Evolutionary conservation across 768 basidiomycete genomes (phyloP).

Genomic region (Xerocomellus dryophilus): DNA sequence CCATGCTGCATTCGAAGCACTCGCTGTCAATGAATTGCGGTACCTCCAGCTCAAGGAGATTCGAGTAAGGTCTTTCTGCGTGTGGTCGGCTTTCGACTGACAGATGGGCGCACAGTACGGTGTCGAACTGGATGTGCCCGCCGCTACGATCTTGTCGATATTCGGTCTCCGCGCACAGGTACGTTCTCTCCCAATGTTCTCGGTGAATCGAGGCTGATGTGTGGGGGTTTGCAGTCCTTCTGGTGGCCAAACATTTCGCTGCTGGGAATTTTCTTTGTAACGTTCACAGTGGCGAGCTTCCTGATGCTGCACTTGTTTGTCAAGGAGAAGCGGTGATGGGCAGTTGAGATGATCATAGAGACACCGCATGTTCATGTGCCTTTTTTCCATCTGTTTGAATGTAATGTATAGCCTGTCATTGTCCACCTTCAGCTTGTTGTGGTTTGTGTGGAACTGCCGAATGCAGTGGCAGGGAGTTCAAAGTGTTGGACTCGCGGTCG

Average conservation of each 20-base stretch:
- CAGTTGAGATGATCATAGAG: constrained; percentile 4
- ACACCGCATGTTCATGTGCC: not conserved
- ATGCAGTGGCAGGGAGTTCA: not conserved
- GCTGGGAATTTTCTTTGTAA: constrained; percentile 81
- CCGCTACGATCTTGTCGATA: constrained; percentile 89
- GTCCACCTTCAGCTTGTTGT: constrained; percentile 5
- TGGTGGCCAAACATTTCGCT: constrained; percentile 97
- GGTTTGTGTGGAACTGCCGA: constrained; percentile 15
- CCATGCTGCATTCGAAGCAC: constrained; percentile 96
- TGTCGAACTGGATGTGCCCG: constrained; percentile 93
- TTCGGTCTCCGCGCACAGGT: constrained; percentile 91
- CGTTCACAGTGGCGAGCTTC: constrained; percentile 75
- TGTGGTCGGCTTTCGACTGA: constrained; percentile 3
- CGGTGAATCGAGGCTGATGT: constrained; percentile 6
- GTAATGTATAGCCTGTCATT: not conserved
- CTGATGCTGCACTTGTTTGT: constrained; percentile 84
- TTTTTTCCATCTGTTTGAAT: not conserved
- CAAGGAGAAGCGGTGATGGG: constrained; percentile 56
- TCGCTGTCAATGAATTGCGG: constrained; percentile 95
- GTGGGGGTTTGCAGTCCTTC: constrained; percentile 58
- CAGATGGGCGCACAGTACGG: constrained; percentile 66
- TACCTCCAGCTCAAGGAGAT: constrained; percentile 91
- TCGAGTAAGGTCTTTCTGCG: constrained; percentile 54
- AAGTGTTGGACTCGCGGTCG: constrained; percentile 5
- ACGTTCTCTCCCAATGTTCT: constrained; percentile 10